Conservation (phyloP, 139 green algal genomes). For the Choricystis sp. region DNA sequence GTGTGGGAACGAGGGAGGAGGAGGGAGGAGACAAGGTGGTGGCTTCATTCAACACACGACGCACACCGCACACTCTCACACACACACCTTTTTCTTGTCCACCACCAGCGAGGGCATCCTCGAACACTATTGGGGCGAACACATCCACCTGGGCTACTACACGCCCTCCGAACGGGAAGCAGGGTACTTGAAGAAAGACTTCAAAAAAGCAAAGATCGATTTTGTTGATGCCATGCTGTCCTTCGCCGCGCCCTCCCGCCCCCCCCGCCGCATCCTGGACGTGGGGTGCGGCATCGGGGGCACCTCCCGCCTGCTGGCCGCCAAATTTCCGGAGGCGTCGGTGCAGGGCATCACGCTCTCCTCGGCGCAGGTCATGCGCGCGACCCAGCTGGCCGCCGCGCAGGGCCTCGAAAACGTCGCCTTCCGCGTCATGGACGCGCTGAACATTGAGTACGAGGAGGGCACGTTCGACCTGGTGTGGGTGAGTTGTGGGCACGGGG, state of each 20-base stretch:
- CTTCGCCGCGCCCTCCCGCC: constrained; percentile 20
- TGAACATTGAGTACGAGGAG: constrained; percentile 76
- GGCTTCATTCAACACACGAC: not conserved
- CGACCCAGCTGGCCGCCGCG: constrained; percentile 61
- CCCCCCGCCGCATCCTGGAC: constrained; percentile 56
- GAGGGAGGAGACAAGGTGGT: no score
- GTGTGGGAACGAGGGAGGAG: no score
- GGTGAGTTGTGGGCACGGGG: no score
- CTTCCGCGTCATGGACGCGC: constrained; percentile 86
- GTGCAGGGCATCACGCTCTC: constrained; percentile 85
- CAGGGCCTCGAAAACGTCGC: constrained; percentile 49
- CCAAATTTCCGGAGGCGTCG: constrained; percentile 44
- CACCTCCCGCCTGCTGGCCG: constrained; percentile 63
- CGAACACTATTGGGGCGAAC: constrained; percentile 85
- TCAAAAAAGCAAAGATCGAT: constrained; percentile 84
- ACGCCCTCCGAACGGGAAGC: constrained; percentile 33
- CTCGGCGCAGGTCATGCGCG: constrained; percentile 63
- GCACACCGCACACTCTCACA: not conserved
- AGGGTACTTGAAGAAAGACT: constrained; percentile 76
- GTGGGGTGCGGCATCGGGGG: constrained; percentile 90
- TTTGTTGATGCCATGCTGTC: constrained; percentile 80
- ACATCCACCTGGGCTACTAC: constrained; percentile 94
- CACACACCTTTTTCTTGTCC: no score
- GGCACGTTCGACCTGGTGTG: constrained; percentile 91
- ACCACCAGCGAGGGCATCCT: constrained; percentile 67